phyloP scores from a whole-genome alignment of 495 filamentous ascomycete species.

The Tuber calosporum region DNA sequence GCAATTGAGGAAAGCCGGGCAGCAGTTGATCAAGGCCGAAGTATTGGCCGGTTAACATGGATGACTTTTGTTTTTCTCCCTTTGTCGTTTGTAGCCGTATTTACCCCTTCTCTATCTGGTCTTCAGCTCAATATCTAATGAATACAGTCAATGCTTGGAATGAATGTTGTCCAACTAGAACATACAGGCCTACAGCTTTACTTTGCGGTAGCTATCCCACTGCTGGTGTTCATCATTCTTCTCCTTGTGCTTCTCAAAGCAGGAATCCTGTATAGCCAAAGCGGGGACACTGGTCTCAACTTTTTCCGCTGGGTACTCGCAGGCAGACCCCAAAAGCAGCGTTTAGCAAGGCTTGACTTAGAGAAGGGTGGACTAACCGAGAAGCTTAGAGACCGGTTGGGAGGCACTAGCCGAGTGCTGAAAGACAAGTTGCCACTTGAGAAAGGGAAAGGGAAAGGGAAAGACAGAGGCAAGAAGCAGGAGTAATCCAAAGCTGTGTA shows the following conservation, averaged over 20 bases:
- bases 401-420: constrained; percentile 2
- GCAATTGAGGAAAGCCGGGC: constrained; percentile 32
- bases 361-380: constrained; percentile 28
- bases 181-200: constrained; percentile 24
- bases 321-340: constrained; percentile 20
- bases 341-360: constrained; percentile 18
- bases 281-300: constrained; percentile 20
- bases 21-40: constrained; percentile 31
- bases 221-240: constrained; percentile 15
- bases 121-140: neutral
- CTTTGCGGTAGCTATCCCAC: constrained; percentile 27
- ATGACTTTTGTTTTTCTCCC: constrained; percentile 36
- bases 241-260: constrained; percentile 23
- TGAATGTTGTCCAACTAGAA: constrained; percentile 29
- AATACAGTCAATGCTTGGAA: constrained; percentile 30
- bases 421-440: neutral
- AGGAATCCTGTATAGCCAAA: constrained; percentile 26
- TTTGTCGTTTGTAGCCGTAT: constrained; percentile 31
- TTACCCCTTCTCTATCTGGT: neutral
- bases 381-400: constrained; percentile 20
- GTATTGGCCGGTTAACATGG: constrained; percentile 33
- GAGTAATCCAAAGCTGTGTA: neutral
- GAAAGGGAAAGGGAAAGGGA: constrained; percentile 12
- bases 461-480: neutral
- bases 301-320: constrained; percentile 25